phyloP scores from a whole-genome alignment of 768 basidiomycete species.

The Arthromyces matolae region DNA sequence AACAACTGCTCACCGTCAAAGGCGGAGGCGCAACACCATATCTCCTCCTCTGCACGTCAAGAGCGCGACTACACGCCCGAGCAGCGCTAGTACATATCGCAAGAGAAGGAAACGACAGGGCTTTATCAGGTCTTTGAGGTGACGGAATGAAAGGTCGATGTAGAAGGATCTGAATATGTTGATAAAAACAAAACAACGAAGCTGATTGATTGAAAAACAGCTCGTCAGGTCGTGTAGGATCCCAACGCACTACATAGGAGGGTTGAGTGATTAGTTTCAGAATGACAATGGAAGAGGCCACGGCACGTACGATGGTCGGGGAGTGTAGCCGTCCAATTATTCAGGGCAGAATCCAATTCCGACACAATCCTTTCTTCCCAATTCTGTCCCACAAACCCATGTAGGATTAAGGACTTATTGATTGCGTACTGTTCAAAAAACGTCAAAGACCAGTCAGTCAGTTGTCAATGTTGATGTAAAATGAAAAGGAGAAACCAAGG shows the following conservation, averaged over 20 bases:
- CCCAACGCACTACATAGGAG: conserved; percentile 42
- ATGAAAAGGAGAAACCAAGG: too few species aligned
- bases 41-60: conserved; percentile 51
- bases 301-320: conserved; percentile 54
- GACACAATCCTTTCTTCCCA: conserved; percentile 71
- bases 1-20: conserved; percentile 33
- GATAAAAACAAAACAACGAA: conserved; percentile 42
- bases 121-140: conserved; percentile 37
- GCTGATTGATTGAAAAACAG: conserved; percentile 62
- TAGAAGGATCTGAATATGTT: conserved; percentile 66
- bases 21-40: conserved; percentile 27
- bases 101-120: conserved; percentile 57
- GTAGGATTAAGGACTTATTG: conserved; percentile 63
- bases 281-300: background rate
- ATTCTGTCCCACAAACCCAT: conserved; percentile 55
- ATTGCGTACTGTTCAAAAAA: conserved; percentile 65
- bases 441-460: too few species aligned
- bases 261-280: too few species aligned
- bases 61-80: conserved; percentile 72
- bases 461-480: too few species aligned
- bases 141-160: conserved; percentile 78
- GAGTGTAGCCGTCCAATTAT: conserved; percentile 62
- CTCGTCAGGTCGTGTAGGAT: conserved; percentile 40
- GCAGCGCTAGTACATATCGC: conserved; percentile 80
- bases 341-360: conserved; percentile 67